Evolutionary conservation across 2,329 filamentous ascomycete species (phyloP).

Genomic region (Hypoxylon rubiginosum): DNA sequence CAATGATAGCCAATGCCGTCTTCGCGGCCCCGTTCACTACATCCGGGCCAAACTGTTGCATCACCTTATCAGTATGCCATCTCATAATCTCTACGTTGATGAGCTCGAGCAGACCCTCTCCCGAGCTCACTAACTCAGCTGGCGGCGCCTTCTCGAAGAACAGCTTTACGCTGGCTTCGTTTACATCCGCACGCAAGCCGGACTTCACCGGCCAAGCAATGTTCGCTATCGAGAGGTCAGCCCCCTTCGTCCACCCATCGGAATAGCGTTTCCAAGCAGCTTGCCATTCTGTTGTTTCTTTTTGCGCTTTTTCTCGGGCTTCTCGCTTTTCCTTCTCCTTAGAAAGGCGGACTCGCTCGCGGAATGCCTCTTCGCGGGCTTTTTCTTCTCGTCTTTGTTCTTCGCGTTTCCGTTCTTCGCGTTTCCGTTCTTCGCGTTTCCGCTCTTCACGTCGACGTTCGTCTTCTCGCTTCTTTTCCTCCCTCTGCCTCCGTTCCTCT

Average conservation of each 20-base stretch:
- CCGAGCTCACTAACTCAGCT: conserved; percentile 12
- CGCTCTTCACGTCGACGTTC: neutral
- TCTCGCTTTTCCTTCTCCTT: conserved; percentile 23
- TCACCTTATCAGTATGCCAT: conserved; percentile 42
- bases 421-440: conserved; percentile 15
- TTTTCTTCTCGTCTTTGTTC: conserved; percentile 16
- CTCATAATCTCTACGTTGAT: conserved; percentile 34
- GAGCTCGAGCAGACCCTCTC: conserved; percentile 29
- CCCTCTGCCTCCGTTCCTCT: conserved; percentile 4
- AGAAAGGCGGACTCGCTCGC: conserved; percentile 22
- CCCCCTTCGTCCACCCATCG: conserved; percentile 20
- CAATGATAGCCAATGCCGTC: conserved; percentile 16
- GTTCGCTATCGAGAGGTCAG: conserved; percentile 1
- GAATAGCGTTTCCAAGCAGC: conserved; percentile 31
- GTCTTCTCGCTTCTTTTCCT: neutral
- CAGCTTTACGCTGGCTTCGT: conserved; percentile 29
- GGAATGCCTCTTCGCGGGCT: conserved; percentile 24
- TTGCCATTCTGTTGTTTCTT: conserved; percentile 32
- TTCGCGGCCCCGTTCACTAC: conserved; percentile 17
- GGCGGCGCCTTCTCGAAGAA: conserved; percentile 40
- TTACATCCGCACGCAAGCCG: conserved; percentile 33
- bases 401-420: conserved; percentile 7
- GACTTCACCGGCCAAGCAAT: conserved; percentile 42
- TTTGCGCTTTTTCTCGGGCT: conserved; percentile 22
- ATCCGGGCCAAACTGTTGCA: conserved; percentile 31